Evolutionary conservation across 768 basidiomycete genomes (phyloP).

Genomic region (Amylocystis lapponica): DNA sequence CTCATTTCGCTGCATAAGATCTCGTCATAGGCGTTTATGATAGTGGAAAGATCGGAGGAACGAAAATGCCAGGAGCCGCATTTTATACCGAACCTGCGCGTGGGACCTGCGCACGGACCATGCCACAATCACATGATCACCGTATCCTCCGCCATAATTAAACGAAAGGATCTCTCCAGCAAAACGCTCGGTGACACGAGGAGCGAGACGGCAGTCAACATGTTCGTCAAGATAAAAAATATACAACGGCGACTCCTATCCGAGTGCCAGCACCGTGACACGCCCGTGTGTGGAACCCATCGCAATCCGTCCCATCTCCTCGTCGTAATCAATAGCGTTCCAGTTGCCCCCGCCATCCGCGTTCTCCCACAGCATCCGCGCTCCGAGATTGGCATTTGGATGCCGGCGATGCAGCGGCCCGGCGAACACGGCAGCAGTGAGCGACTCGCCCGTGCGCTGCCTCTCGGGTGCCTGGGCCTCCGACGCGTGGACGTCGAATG

Average conservation of each 20-base stretch:
- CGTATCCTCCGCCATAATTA: too few relatives aligned
- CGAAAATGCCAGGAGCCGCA: background rate
- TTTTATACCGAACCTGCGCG: slow-evolving; percentile 6
- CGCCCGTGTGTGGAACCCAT: slow-evolving; percentile 45
- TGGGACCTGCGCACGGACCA: slow-evolving; percentile 13
- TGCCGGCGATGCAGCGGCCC: slow-evolving; percentile 17
- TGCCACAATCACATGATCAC: too few relatives aligned
- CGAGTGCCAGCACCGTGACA: slow-evolving; percentile 35
- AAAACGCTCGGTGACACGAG: too few relatives aligned
- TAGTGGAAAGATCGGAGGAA: slow-evolving; percentile 20
- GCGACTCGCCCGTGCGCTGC: slow-evolving; percentile 4
- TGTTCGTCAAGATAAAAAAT: too few relatives aligned
- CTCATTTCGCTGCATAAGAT: slow-evolving; percentile 54
- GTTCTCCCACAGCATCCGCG: slow-evolving; percentile 27
- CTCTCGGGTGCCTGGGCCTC: slow-evolving; percentile 10
- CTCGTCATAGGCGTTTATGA: slow-evolving; percentile 39
- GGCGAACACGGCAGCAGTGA: background rate
- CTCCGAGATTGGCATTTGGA: slow-evolving; percentile 5
- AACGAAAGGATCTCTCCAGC: too few relatives aligned
- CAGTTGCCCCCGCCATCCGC: slow-evolving; percentile 34
- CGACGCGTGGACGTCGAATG: slow-evolving; percentile 20
- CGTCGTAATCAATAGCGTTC: slow-evolving; percentile 60
- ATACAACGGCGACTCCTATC: too few relatives aligned
- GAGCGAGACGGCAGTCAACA: too few relatives aligned
- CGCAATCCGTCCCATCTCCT: slow-evolving; percentile 46